Conservation (phyloP, 352 stramenopile genomes). For the Pythium rishiriense region DNA sequence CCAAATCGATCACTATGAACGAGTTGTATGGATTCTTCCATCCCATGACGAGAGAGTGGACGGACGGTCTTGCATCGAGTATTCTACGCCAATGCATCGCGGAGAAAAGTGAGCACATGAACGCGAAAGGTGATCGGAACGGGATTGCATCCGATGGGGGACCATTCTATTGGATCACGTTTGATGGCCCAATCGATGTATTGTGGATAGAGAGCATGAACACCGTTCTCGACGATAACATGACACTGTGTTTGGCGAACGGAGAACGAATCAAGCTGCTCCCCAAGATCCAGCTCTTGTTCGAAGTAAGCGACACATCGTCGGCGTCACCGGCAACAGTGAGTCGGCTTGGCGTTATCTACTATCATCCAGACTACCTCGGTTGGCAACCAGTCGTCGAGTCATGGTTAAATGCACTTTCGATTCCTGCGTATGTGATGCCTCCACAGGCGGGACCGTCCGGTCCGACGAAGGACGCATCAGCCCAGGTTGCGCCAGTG, state of each 20-base stretch:
- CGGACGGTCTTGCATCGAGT: constrained; percentile 73
- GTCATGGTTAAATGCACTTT: constrained; percentile 54
- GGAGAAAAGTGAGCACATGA: constrained; percentile 56
- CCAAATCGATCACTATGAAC: constrained; percentile 76
- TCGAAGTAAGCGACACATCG: constrained; percentile 91
- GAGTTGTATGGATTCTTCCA: constrained; percentile 89
- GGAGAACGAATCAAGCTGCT: constrained; percentile 87
- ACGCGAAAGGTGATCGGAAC: constrained; percentile 17
- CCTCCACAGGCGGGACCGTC: neutral
- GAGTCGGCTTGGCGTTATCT: constrained; percentile 90
- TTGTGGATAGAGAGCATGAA: constrained; percentile 89
- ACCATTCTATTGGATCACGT: constrained; percentile 82
- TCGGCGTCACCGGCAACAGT: constrained; percentile 92
- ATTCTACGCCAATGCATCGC: constrained; percentile 74
- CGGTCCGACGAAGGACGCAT: constrained; percentile 24
- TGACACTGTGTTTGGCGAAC: constrained; percentile 89
- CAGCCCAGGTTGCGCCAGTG: neutral
- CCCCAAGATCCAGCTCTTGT: constrained; percentile 89
- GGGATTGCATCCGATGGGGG: constrained; percentile 24
- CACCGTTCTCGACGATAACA: constrained; percentile 91
- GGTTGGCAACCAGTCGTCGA: constrained; percentile 68
- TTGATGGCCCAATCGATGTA: constrained; percentile 80
- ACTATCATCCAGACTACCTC: constrained; percentile 72
- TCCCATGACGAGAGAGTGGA: constrained; percentile 82
- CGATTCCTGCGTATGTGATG: constrained; percentile 23